phyloP scores from a whole-genome alignment of 495 filamentous ascomycete genomes.

The Talaromyces adpressus region DNA sequence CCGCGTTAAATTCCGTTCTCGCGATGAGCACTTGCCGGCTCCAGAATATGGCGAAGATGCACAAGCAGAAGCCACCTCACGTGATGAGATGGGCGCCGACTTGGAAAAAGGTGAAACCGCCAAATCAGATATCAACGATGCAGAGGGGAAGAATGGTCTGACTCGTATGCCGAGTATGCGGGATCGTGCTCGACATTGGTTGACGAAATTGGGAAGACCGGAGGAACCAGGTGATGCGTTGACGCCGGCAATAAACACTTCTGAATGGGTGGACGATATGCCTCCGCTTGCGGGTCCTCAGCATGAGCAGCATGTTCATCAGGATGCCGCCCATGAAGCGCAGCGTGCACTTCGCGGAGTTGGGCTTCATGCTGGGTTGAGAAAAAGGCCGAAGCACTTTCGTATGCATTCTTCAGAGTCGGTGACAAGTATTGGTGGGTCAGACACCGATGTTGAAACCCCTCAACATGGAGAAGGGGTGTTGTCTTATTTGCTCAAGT shows the following conservation, averaged over 20 bases:
- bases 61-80: not conserved
- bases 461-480: constrained; percentile 30
- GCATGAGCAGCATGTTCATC: constrained; percentile 10
- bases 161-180: not conserved
- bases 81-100: constrained; percentile 4
- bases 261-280: constrained; percentile 1
- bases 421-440: not conserved
- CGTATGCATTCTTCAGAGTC: constrained; percentile 6
- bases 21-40: constrained; percentile 6
- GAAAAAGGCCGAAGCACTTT: constrained; percentile 22
- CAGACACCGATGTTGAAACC: constrained; percentile 16
- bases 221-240: constrained; percentile 7
- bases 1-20: constrained; percentile 8
- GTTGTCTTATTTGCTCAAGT: constrained; percentile 31
- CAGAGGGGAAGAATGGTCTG: not conserved
- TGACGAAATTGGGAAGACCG: constrained; percentile 5
- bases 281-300: not conserved
- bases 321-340: constrained; percentile 29
- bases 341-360: constrained; percentile 38
- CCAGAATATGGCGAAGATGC: constrained; percentile 6
- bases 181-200: constrained; percentile 2
- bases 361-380: constrained; percentile 23
- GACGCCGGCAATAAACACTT: not conserved
- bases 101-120: constrained; percentile 6
- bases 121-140: constrained; percentile 1